Evolutionary conservation across 1,284 basidiomycete species (phyloP).

Genomic region (Athelia sp.): DNA sequence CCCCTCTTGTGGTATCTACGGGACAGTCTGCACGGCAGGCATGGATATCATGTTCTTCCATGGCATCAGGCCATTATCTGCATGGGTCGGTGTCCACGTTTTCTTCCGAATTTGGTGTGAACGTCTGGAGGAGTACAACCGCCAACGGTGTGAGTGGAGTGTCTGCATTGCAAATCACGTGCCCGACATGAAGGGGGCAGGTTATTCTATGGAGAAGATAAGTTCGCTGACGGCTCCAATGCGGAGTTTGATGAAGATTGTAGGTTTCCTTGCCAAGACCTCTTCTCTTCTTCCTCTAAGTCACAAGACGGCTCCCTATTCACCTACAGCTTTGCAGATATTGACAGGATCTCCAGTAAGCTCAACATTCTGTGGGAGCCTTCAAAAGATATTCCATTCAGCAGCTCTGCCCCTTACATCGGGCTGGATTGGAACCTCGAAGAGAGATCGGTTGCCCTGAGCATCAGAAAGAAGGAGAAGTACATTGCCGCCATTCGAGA

Average conservation of each 20-base stretch:
- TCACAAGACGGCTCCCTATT: slow-evolving; percentile 11
- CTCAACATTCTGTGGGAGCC: slow-evolving; percentile 30
- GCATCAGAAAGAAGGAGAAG: slow-evolving; percentile 6
- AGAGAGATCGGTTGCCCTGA: slow-evolving; percentile 3
- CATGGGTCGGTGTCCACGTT: slow-evolving; percentile 38
- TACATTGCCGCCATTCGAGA: slow-evolving; percentile 9
- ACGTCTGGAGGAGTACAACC: slow-evolving; percentile 19
- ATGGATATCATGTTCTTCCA: slow-evolving; percentile 19
- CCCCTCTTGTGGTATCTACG: slow-evolving; percentile 26
- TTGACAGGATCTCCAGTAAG: slow-evolving; percentile 18
- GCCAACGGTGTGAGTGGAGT: not conserved
- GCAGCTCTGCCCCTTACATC: slow-evolving; percentile 17
- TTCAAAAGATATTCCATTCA: slow-evolving; percentile 25
- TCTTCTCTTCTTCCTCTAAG: slow-evolving; percentile 8
- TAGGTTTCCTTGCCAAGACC: slow-evolving; percentile 14
- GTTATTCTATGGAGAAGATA: slow-evolving; percentile 23
- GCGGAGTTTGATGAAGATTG: slow-evolving; percentile 29
- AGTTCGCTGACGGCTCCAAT: slow-evolving; percentile 10
- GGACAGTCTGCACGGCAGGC: slow-evolving; percentile 21
- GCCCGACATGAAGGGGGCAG: slow-evolving; percentile 17
- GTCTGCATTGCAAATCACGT: slow-evolving; percentile 7
- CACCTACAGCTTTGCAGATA: slow-evolving; percentile 21
- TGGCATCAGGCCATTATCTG: slow-evolving; percentile 27
- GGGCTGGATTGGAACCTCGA: slow-evolving; percentile 28
- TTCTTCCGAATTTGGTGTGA: slow-evolving; percentile 24